Percentiles rank a stretch among this genome's conserved stretches.
Conservation (phyloP, 108 stramenopile species). For the Skeletonema marinoi region DNA sequence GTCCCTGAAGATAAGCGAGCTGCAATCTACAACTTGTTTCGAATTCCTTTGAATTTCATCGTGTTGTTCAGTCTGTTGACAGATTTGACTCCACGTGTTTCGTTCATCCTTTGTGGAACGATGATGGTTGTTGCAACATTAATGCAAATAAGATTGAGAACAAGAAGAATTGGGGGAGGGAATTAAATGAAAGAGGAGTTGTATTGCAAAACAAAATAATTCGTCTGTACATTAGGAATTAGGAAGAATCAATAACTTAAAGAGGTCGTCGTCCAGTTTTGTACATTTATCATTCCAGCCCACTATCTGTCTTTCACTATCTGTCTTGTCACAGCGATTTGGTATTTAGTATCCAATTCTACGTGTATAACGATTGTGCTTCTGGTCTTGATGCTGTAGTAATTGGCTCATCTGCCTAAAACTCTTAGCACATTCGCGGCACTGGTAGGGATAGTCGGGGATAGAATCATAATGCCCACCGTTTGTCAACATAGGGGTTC, state of each 20-base stretch:
- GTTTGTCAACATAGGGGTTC: constrained; percentile 52
- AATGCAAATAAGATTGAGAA: constrained; percentile 56
- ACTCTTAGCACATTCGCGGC: constrained; percentile 48
- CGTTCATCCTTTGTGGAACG: constrained; percentile 65
- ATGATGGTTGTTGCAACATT: constrained; percentile 73
- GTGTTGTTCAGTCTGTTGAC: constrained; percentile 91
- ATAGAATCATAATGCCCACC: constrained; percentile 29
- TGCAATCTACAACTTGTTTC: constrained; percentile 94
- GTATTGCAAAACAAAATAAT: background rate
- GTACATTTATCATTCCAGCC: background rate
- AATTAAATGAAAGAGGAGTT: background rate
- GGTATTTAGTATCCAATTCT: background rate
- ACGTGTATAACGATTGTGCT: constrained; percentile 32
- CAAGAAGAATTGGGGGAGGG: constrained; percentile 17
- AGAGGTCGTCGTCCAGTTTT: too few relatives aligned
- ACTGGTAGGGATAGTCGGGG: constrained; percentile 71
- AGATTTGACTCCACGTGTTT: constrained; percentile 62
- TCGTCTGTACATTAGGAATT: background rate
- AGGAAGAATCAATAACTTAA: background rate
- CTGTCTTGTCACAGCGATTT: too few relatives aligned
- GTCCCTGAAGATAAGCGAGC: constrained; percentile 94
- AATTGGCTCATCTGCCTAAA: constrained; percentile 75
- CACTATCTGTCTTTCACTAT: background rate
- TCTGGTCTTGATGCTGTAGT: constrained; percentile 72
- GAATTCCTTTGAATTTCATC: constrained; percentile 94